Evolutionary conservation across 441 rosid species (phyloP), one percentile per base, ranked within the genome.

Genomic region (Euphorbia celastroides): DNA sequence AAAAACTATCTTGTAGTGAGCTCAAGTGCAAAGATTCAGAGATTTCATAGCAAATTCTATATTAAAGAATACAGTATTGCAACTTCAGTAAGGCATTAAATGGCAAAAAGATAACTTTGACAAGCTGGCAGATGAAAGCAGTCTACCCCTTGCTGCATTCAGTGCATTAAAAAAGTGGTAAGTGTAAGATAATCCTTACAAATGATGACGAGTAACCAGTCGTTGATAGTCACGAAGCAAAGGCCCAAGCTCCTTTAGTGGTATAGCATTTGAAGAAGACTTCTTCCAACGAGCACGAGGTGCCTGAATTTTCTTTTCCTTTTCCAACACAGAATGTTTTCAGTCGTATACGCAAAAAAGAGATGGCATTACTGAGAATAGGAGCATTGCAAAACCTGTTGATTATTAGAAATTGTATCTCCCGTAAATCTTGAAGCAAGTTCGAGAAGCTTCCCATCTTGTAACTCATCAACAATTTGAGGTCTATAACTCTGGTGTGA

Each of bases 171-270:
- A 56, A 55, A 26, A 31, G 25, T 23, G 32, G 30, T 34, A 71
- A 65, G 62, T 42, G 54, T 23, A 54, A 1, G 56, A 51, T 42
- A 26, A 67, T 61, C 62, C 99, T 88, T 85, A 94, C 97, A 71
- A 36, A 71, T 78, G 72, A 69, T 72, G 77, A 52, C 74, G 82
- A 26, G 84, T 64, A 65, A 92, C 69, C 69, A 94, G 70, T 51
- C 91, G 86, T 66, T 89, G 97, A 73, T 94, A 92, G 76, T 94
- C 99, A 68, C 86, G 88, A 67, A 92, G 88, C 77, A 94, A 83
- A 46, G 96, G 88, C 64, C 85, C 85, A 64, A 94, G 87, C 83
- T 94, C 97, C 79, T 86, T 86, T 19, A 92, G 75, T 63, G 74
- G 82, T 72, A 88, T 68, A 68, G 87, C 82, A 64, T 60, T 72